Conservation (phyloP, 1,284 basidiomycete genomes). For the Microstroma glucosiphilum region DNA sequence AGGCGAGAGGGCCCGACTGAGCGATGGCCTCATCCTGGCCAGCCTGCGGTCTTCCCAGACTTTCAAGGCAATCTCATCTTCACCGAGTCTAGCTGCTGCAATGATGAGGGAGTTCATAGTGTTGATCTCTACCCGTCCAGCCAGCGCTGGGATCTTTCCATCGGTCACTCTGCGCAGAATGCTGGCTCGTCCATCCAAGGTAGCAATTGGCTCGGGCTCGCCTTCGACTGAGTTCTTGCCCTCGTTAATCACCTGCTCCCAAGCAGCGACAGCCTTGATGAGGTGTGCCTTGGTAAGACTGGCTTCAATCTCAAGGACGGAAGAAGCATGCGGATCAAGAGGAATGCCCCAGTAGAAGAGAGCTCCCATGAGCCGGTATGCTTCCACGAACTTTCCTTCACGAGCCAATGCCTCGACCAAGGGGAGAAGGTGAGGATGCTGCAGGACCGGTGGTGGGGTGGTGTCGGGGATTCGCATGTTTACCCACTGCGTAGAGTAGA, state of each 20-base stretch:
- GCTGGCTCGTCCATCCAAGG: background rate
- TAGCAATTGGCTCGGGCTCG: background rate
- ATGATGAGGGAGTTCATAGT: background rate
- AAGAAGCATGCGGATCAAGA: background rate
- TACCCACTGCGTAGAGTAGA: background rate
- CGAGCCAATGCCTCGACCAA: background rate
- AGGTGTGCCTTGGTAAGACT: background rate
- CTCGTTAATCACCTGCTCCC: background rate
- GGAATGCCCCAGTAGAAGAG: background rate
- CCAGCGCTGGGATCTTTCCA: background rate
- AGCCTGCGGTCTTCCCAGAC: slow-evolving; percentile 1
- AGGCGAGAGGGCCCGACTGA: background rate
- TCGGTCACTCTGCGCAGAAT: background rate
- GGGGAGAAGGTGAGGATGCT: background rate
- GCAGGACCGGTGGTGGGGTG: background rate
- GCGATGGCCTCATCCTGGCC: background rate
- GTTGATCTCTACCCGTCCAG: background rate
- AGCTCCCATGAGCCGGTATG: background rate
- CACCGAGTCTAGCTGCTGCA: background rate
- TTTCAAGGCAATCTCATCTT: background rate
- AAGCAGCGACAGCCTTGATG: background rate
- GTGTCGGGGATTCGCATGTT: background rate
- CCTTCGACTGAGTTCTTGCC: background rate
- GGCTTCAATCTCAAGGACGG: background rate
- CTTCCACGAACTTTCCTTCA: background rate